Evolutionary conservation across 2,329 filamentous ascomycete species (phyloP), one percentile per base, ranked within the genome.

Genomic region (Pyrenophora tritici-repentis): DNA sequence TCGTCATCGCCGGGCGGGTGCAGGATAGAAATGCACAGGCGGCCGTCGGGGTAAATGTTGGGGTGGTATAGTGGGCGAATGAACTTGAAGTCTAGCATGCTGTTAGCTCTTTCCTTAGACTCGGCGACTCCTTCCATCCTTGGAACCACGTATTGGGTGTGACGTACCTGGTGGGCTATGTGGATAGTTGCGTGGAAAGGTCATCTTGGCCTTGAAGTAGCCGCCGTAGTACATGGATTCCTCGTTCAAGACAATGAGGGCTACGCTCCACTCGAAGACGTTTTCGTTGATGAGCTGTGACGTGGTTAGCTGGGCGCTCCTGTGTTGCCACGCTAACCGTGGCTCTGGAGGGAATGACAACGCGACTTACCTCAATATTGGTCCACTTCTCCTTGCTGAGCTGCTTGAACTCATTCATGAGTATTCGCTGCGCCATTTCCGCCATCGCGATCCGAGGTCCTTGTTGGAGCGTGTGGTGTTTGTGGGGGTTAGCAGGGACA

Each of bases 21-120:
- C 9, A 99, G 85, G 66, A 99, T 99, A 38, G 92, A 97, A 72
- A 99, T 97, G 79, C 94, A 97, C 37, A 97, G 83, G 61, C 87
- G 87, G 65, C 93, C 93, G 72, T 97, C 90, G 5, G 85, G 77
- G 77, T 97, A 97, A 67, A 99, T 87, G 73, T 99, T 99, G 3
- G 93, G 93, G 73, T 99, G 93, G 76, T 86, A 91, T 56, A 97
- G 87, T 13, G 89, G 86, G 29, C 82, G 83, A 14, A 85, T 73
- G 76, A 99, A 97, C 58, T 87, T 87, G 80, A 99, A 97, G 48
- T 87, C 88, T 81, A 59, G 8, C 2, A 24, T 6, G 9, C 9
- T 22, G 38, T 65, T 49, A 65, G 55, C 45, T 20, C 33, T 12
- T 35, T 13, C 29, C 9, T 22, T 29, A 34, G 20, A 36, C 38